Conservation (phyloP, 306 rosid genomes). For the Cicer chorassanicum region DNA sequence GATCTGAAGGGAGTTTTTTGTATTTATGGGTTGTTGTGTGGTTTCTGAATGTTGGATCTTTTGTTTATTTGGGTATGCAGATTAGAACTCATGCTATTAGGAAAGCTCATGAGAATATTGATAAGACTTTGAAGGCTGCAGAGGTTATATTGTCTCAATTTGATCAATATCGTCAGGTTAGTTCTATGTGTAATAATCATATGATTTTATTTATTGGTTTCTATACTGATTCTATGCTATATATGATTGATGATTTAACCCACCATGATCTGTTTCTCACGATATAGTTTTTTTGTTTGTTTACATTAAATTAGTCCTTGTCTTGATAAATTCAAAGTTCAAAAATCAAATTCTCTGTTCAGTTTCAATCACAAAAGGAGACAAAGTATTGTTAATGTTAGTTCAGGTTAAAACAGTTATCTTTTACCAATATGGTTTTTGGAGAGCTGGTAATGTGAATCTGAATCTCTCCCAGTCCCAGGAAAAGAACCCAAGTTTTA, state of each 20-base stretch:
- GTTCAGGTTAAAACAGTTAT: not conserved
- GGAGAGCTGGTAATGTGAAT: not conserved
- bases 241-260: conserved; percentile 16
- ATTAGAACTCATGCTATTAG: conserved; percentile 88
- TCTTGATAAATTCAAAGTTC: conserved; percentile 5
- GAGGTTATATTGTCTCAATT: conserved; percentile 85
- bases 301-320: conserved; percentile 3
- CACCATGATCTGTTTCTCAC: conserved; percentile 35
- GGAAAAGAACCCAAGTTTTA: not conserved
- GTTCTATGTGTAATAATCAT: conserved; percentile 11
- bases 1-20: conserved; percentile 52
- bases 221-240: conserved; percentile 21
- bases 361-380: not conserved
- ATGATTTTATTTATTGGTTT: conserved; percentile 18
- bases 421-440: not conserved
- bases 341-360: not conserved
- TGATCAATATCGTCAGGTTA: conserved; percentile 91
- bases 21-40: conserved; percentile 15
- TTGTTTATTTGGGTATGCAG: conserved; percentile 55
- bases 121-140: conserved; percentile 86
- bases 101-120: conserved; percentile 96
- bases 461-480: not conserved
- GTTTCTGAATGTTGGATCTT: conserved; percentile 45
- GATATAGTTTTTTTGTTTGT: conserved; percentile 1
- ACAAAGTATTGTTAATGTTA: not conserved